phyloP scores from a whole-genome alignment of 2,329 filamentous ascomycete genomes.

The Leptographium radiaticola region DNA sequence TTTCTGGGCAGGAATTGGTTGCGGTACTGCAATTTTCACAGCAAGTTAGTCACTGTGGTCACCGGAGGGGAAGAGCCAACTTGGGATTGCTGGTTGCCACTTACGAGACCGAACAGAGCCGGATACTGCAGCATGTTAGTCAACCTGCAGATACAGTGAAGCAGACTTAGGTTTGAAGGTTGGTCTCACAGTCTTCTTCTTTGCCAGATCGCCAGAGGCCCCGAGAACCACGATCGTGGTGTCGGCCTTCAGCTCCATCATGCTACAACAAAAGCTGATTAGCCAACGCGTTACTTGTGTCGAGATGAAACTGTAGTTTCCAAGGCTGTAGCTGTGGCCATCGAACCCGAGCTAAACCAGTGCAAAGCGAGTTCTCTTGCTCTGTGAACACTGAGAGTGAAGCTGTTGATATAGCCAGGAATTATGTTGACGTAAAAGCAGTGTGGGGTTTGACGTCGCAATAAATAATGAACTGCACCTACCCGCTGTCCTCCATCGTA shows the following conservation, averaged over 20 bases:
- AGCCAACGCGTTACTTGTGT: background rate
- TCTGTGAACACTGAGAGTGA: too few relatives aligned
- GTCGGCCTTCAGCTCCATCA: slow-evolving; percentile 95
- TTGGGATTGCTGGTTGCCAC: slow-evolving; percentile 25
- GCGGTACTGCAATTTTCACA: slow-evolving; percentile 54
- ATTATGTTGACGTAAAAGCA: too few relatives aligned
- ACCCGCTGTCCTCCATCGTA: slow-evolving; percentile 1
- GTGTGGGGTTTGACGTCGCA: background rate
- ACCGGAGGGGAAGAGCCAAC: background rate
- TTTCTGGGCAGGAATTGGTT: slow-evolving; percentile 98
- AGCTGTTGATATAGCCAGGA: too few relatives aligned
- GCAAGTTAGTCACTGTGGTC: background rate
- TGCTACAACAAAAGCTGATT: slow-evolving; percentile 33
- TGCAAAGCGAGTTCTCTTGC: too few relatives aligned
- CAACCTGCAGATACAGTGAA: background rate
- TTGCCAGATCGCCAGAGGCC: slow-evolving; percentile 92
- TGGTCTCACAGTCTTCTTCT: slow-evolving; percentile 85
- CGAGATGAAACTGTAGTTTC: too few relatives aligned
- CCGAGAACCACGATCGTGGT: slow-evolving; percentile 93
- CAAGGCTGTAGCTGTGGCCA: too few relatives aligned
- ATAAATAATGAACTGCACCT: background rate
- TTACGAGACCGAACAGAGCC: slow-evolving; percentile 90
- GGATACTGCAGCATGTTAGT: slow-evolving; percentile 56
- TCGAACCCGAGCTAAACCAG: too few relatives aligned
- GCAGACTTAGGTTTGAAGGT: background rate